phyloP scores from a whole-genome alignment of 1,284 basidiomycete genomes.

The Xanthoconium separans region DNA sequence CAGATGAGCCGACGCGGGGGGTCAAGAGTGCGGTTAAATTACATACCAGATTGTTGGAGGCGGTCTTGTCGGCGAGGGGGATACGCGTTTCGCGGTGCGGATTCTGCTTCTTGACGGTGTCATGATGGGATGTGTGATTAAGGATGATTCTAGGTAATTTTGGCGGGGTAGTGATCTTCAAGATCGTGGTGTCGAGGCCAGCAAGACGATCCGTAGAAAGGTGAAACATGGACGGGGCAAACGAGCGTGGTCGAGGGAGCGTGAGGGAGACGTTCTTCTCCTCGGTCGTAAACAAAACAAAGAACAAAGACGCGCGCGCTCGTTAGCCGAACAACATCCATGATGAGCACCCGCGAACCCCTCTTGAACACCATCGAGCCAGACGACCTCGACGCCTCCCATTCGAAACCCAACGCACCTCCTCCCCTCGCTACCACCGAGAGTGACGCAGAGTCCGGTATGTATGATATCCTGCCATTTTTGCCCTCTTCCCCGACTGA shows the following conservation, averaged over 20 bases:
- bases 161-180: conserved; percentile 32
- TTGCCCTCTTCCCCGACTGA: conserved; percentile 4
- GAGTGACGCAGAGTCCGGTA: conserved; percentile 71
- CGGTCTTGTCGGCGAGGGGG: conserved; percentile 29
- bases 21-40: conserved; percentile 12
- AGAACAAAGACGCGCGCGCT: background rate
- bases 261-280: conserved; percentile 2
- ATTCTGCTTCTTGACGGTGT: conserved; percentile 23
- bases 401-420: conserved; percentile 27
- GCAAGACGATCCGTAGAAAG: conserved; percentile 40
- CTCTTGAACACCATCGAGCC: conserved; percentile 69
- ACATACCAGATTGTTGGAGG: conserved; percentile 32
- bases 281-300: conserved; percentile 14
- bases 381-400: conserved; percentile 40
- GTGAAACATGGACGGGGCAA: conserved; percentile 31
- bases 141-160: conserved; percentile 31
- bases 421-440: conserved; percentile 50
- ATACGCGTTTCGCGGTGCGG: conserved; percentile 18
- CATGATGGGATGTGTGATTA: conserved; percentile 19
- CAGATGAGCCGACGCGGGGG: conserved; percentile 14
- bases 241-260: conserved; percentile 10
- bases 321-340: background rate
- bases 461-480: conserved; percentile 18
- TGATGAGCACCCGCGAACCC: conserved; percentile 56
- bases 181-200: conserved; percentile 40